Evolutionary conservation across 352 stramenopile genomes (phyloP), one percentile per base, ranked within the genome.

Genomic region (Elongisporangium undulatum): DNA sequence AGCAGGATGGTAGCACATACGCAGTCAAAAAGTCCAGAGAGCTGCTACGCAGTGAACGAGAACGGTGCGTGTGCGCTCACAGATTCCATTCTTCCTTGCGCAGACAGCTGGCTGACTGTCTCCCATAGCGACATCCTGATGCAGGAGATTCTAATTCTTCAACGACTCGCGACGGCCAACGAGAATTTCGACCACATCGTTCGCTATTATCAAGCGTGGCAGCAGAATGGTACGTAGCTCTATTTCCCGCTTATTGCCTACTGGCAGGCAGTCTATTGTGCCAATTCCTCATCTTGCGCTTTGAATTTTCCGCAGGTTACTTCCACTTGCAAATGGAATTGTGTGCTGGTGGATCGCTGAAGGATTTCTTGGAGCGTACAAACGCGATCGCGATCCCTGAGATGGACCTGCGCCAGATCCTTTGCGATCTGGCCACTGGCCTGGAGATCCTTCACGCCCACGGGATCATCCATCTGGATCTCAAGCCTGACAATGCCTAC

Each of bases 401-500:
- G 59, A 59, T 73, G 2, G 71, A 71, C 17, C 22, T 96, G 22
- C 97, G 88, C 89, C 69, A 64, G 21, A 85, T 97, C 17, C 51
- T 95, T n/a, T 63, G 74, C 39, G 78, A 96, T 41, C 61, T 95
- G 53, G 69, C 77, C 22, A 66, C 68, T 21, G 95, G 90, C 22
- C 72, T 99, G 6, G 77, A 81, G 39, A 85, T 97, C 19, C 85
- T 99, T 7, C 92, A 98, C 71, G 80, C 78, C 1, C 77, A 95
- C 53, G 66, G 77, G 0, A 83, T 98, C 29, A 90, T 98, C 19
- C 96, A 99, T 63, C 77, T 98, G 51, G 96, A 99, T 64, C 92
- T 99, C 62, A 99, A 99, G 66, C 94, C 95, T 13, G 92, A 95
- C n/a, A 99, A 99, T 64, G 89, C 98, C 54, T 97, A 99, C 64